Conservation (phyloP, 345 rosid genomes). For the Murraya koenigii region DNA sequence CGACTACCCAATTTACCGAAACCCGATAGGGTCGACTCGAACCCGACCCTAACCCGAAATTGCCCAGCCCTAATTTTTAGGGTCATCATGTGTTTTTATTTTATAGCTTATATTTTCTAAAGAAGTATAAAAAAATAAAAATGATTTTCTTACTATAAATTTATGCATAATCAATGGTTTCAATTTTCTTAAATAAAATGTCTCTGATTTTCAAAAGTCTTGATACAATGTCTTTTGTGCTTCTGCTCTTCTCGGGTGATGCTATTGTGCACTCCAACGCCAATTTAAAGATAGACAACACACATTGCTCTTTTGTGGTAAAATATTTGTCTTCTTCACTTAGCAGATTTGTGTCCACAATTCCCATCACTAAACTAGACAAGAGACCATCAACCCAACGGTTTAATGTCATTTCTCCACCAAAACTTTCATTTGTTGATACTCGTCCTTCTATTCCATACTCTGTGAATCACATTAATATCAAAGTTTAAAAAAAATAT, state of each 20-base stretch:
- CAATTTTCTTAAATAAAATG: background rate
- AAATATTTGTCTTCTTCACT: background rate
- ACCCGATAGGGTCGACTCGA: no score
- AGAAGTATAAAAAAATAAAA: no score
- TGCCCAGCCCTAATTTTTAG: no score
- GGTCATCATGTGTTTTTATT: no score
- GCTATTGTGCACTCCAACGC: background rate
- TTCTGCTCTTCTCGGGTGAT: background rate
- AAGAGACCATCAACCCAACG: background rate
- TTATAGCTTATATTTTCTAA: no score
- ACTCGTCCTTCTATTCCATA: background rate
- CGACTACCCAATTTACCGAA: no score
- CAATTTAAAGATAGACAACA: background rate
- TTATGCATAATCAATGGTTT: no score
- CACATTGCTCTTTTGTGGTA: background rate
- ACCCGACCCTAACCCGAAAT: no score
- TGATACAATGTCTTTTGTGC: background rate
- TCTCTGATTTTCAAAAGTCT: background rate
- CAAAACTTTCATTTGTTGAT: background rate
- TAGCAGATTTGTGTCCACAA: background rate
- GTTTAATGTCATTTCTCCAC: background rate
- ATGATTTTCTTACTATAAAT: no score
- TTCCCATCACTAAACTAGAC: background rate
- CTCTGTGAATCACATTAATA: background rate
- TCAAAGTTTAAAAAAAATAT: no score